A percentile compares a stretch with the other conserved stretches of the same genome.
Conservation (phyloP, 306 rosid genomes). For the Prinsepia uniflora region DNA sequence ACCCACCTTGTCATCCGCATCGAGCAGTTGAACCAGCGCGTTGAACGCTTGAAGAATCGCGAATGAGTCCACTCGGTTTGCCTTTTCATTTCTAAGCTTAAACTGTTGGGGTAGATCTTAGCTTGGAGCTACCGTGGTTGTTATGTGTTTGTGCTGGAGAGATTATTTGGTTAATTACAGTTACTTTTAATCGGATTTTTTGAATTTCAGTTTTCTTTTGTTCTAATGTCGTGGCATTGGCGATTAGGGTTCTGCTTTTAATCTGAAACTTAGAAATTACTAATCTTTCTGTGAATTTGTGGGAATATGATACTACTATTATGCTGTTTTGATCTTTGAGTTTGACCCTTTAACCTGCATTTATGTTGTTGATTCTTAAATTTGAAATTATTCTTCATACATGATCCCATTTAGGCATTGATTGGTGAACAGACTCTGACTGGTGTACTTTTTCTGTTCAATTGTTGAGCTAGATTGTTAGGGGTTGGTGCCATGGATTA, state of each 20-base stretch:
- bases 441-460: not conserved
- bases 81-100: not conserved
- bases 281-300: not conserved
- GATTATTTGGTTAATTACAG: not conserved
- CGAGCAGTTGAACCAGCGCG: constrained; percentile 81
- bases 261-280: not conserved
- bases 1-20: constrained; percentile 72
- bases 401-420: not conserved
- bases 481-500: not conserved
- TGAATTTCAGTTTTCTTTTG: not conserved
- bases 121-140: not conserved
- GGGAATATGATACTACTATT: not conserved
- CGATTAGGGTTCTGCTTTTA: not conserved
- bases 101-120: not conserved
- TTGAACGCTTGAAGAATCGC: constrained; percentile 71
- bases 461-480: not conserved
- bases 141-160: not conserved
- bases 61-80: constrained; percentile 43
- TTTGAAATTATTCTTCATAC: not conserved
- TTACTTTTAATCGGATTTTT: not conserved
- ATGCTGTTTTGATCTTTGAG: not conserved
- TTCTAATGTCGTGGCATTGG: not conserved
- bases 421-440: not conserved
- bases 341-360: not conserved
- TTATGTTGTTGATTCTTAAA: not conserved